Evolutionary conservation across 2,329 filamentous ascomycete genomes (phyloP).

Genomic region (Paecilomyces dactylethromorphus): DNA sequence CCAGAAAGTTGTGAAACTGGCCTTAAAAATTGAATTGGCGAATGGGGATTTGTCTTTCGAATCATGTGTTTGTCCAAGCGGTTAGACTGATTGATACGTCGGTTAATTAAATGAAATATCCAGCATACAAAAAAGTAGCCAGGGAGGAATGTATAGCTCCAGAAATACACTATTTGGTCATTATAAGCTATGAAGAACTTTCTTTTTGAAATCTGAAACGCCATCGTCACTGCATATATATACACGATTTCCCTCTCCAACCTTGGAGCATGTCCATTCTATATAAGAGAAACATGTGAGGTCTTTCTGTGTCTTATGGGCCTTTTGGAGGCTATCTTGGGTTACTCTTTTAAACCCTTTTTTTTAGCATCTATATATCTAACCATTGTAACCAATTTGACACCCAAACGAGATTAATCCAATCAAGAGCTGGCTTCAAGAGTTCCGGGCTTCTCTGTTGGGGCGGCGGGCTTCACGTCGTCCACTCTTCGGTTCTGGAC

Average conservation of each 20-base stretch:
- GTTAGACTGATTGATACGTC: background rate
- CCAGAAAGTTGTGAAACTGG: conserved; percentile 1
- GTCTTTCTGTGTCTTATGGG: background rate
- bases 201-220: background rate
- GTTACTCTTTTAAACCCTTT: background rate
- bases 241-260: background rate
- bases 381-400: background rate
- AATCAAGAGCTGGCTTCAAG: conserved; percentile 25
- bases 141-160: too few relatives aligned
- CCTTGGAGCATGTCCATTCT: background rate
- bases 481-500: conserved; percentile 37
- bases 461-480: conserved; percentile 33
- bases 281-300: background rate
- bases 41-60: background rate
- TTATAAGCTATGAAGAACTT: background rate
- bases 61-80: background rate
- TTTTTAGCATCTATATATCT: background rate
- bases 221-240: background rate
- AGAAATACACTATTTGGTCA: background rate
- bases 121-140: too few relatives aligned
- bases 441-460: conserved; percentile 35
- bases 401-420: background rate
- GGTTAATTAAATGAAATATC: background rate
- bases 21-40: background rate
- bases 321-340: background rate